Base-by-base conservation (phyloP, 106 monocot genomes). In the Dendrobium officinale region DNA sequence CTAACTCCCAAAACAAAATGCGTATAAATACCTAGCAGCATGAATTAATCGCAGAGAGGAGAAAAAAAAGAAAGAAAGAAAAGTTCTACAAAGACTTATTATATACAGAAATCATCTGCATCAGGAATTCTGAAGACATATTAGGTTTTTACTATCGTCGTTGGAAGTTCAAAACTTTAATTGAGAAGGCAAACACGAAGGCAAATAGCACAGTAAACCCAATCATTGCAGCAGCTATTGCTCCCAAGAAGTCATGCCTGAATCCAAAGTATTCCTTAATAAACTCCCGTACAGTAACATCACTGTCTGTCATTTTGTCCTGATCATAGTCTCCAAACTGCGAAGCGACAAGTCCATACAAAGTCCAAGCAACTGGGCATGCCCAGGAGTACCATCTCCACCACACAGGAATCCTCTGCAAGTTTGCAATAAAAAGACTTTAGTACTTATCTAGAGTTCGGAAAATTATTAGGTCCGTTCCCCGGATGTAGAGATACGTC, bases 321-420 rank as follows among this genome's bases (percentile, higher is more conserved):
- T 2, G 37, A 37, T 75, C n/a, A 6, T 80, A 45, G 48, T 83
- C 83, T 55, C 83, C 83, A 31, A 83, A 83, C 29, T 83, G 83
- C 5, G 83, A 83, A 1, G 70, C 56, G 22, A 74, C 83, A 44
- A 83, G 18, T 9, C 83, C 83, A 19, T 83, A 83, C 79, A 83
- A 31, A 20, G 83, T 83, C 83, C 83, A 83, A 4, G 83, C 83
- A 4, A 83, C 73, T 2, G 83, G 83, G 73, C 83, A 83, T 8
- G 79, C 79, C 83, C 83, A 83, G 11, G 56, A 54, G 45, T 83
- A 83, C 83, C 83, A 83, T 78, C 83, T 73, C 83, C 83, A 83
- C 83, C 83, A 83, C 45, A 83, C 78, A 18, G 83, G 83, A 45
- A 83, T 83, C 74, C 83, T 83, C 83, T 83, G 74, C 29, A 74